Evolutionary conservation across 495 filamentous ascomycete species (phyloP).

Genomic region (Penicillium flavigenum): DNA sequence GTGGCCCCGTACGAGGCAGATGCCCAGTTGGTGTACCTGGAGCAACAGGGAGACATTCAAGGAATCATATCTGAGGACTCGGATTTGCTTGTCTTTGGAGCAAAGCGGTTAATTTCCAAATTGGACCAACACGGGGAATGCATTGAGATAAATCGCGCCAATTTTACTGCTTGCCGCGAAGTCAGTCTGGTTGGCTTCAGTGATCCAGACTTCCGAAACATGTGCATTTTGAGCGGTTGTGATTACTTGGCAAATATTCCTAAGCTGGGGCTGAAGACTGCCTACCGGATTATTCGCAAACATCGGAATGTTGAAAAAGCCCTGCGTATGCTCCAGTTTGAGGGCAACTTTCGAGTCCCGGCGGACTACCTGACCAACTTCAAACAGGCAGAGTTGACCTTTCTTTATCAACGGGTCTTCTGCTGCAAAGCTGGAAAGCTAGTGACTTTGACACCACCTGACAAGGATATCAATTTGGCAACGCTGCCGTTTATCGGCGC

Average conservation of each 20-base stretch:
- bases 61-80: constrained; percentile 97
- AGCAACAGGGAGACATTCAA: constrained; percentile 74
- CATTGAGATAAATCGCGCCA: constrained; percentile 81
- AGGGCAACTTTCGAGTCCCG: constrained; percentile 79
- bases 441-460: constrained; percentile 68
- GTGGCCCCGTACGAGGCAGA: constrained; percentile 98
- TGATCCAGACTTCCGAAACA: constrained; percentile 83
- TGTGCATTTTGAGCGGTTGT: constrained; percentile 98
- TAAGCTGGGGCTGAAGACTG: constrained; percentile 89
- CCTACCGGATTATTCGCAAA: constrained; percentile 84
- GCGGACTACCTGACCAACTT: constrained; percentile 75
- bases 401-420: constrained; percentile 91
- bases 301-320: constrained; percentile 82
- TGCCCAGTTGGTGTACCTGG: constrained; percentile 91
- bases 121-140: constrained; percentile 91
- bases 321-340: constrained; percentile 79
- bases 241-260: constrained; percentile 86
- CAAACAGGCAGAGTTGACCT: constrained; percentile 83
- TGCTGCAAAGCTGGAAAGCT: constrained; percentile 70
- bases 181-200: constrained; percentile 90
- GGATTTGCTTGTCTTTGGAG: constrained; percentile 93
- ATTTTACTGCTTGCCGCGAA: constrained; percentile 86
- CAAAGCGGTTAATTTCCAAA: constrained; percentile 86
- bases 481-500: constrained; percentile 78
- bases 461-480: constrained; percentile 56